Conservation (phyloP, 208 protist genomes). For the Entamoeba invadens region DNA sequence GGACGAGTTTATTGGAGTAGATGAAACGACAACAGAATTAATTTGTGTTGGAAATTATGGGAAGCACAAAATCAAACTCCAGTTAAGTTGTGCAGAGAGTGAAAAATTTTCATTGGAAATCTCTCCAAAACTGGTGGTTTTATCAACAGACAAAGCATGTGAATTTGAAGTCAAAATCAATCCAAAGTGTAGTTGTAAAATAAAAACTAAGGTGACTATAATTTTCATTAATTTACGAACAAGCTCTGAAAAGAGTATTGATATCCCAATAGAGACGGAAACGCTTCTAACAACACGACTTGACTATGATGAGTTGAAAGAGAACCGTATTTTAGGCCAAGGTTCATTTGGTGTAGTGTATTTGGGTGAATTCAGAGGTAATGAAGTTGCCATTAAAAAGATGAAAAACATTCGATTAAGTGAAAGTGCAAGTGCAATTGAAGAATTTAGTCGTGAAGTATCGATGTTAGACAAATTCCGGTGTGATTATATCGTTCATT, state of each 20-base stretch:
- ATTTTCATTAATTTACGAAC: not conserved
- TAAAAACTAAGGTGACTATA: not conserved
- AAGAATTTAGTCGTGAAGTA: not conserved
- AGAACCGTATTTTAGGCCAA: not conserved
- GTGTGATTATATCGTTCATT: not conserved
- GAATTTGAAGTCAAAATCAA: not conserved
- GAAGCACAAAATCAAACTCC: not conserved
- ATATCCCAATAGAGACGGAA: not conserved
- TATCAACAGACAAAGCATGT: not conserved
- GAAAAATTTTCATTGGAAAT: not conserved
- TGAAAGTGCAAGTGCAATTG: not conserved
- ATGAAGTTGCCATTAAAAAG: not conserved
- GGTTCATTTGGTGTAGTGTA: not conserved
- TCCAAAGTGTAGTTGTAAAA: not conserved
- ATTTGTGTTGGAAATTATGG: not conserved
- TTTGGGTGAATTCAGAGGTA: not conserved
- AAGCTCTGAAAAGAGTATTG: not conserved
- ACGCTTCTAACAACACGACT: not conserved
- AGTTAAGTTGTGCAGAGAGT: not conserved
- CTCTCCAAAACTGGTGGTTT: not conserved
- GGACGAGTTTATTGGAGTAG: not conserved
- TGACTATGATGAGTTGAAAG: not conserved
- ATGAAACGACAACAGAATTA: not conserved
- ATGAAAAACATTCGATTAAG: not conserved
- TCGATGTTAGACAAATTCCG: not conserved